Evolutionary conservation across 441 rosid genomes (phyloP), one percentile per base, ranked within the genome.

Genomic region (Gossypium schwendimanii): DNA sequence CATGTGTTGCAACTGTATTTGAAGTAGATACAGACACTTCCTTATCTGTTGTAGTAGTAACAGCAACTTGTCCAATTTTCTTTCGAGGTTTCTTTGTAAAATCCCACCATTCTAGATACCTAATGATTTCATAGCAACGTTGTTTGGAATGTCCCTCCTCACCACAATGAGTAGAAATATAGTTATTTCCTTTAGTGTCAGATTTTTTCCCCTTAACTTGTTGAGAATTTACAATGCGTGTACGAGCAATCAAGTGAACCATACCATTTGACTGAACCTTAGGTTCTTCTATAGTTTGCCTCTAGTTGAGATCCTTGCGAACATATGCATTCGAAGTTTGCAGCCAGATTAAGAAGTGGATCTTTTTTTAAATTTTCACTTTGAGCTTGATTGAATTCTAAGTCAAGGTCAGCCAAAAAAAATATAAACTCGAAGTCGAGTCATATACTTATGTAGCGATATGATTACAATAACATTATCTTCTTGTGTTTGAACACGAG

Each of bases 91-190:
- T 45, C 28, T 65, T 65, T 45, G 70, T 4, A 2, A 47, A 47
- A 45, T 65, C 70, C 21, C 70, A 65, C 57, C 18, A 45, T 10
- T 65, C 57, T 5, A 14, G 57, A 44, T 65, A 65, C 6, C 70
- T 12, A 44, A 65, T 66, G 9, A 14, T 12, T 14, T 66, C 41
- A 14, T 41, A 23, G 2, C 20, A 66, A 4, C n/a, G 20, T 44
- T 44, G 20, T 23, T 66, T 47, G 0, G 14, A 11, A 14, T 47
- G 39, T 1, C 70, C 12, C 6, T 15, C 2, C 6, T 47, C 18
- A 14, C 41, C 41, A 12, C 39, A 59, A 26, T 59, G 20, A 59
- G 4, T 54, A 2, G 18, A 49, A 49, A 49, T n/a, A 4, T 49
- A n/a, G 53, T 49, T 49, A 49, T 49, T 49, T 49, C 53, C 18